Percentiles rank a stretch among this genome's conserved stretches.
Conservation (phyloP, 1,284 basidiomycete genomes). For the Ganoderma sp. region DNA sequence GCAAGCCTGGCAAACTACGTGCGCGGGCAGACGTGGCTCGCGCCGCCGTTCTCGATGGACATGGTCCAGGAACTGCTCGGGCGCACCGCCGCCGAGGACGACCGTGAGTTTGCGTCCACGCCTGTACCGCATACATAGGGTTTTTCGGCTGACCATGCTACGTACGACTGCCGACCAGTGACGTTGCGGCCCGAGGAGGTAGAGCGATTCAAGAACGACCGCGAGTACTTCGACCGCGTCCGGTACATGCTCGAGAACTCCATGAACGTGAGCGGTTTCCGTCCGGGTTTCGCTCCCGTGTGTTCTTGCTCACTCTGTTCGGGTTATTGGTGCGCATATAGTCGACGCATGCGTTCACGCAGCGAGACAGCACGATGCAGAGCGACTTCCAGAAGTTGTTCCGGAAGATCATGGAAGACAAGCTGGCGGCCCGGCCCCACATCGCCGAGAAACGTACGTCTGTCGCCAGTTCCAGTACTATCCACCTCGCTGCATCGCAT, state of each 20-base stretch:
- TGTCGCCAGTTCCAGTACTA: neutral
- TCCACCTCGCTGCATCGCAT: too few species aligned
- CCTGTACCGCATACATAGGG: too few species aligned
- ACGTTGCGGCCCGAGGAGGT: conserved; percentile 66
- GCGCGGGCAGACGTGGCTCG: conserved; percentile 66
- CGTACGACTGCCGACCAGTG: neutral
- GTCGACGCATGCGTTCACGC: conserved; percentile 52
- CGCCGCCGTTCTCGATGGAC: conserved; percentile 52
- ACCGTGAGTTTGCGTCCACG: too few species aligned
- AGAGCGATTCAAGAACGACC: conserved; percentile 51
- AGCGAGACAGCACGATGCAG: conserved; percentile 52
- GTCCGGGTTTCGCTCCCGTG: too few species aligned
- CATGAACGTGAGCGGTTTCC: conserved; percentile 51
- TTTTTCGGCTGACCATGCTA: too few species aligned
- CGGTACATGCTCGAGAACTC: conserved; percentile 55
- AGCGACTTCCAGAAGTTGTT: conserved; percentile 47
- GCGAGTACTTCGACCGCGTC: conserved; percentile 55
- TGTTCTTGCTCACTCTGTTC: too few species aligned
- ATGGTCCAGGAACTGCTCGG: conserved; percentile 48
- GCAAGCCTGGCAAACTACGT: conserved; percentile 60
- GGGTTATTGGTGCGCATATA: conserved; percentile 30
- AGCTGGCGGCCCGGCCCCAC: conserved; percentile 60
- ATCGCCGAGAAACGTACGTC: conserved; percentile 58
- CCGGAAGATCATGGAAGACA: conserved; percentile 53
- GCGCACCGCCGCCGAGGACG: too few species aligned